Percentiles rank a stretch among this genome's conserved stretches.
Evolutionary conservation across 371 early-diverging fungal species (phyloP).

Genomic region (Mucor saturninus): DNA sequence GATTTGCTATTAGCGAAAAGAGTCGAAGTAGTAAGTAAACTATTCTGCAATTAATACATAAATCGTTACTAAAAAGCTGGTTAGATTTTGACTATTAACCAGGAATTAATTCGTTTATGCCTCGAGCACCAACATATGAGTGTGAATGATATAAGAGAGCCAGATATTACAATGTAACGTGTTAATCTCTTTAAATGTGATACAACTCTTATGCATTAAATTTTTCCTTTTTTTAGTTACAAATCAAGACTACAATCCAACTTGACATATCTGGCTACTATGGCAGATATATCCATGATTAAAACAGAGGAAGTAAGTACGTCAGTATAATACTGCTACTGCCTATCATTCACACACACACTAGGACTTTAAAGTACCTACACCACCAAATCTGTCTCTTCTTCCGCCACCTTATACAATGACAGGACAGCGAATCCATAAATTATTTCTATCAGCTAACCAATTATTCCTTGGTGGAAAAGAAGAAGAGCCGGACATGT

Average conservation of each 20-base stretch:
- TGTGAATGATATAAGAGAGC: constrained; percentile 22
- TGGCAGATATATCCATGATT: constrained; percentile 59
- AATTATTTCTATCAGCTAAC: constrained; percentile 35
- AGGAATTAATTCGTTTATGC: constrained; percentile 57
- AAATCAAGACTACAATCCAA: constrained; percentile 58
- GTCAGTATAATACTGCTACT: neutral
- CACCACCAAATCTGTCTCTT: constrained; percentile 46
- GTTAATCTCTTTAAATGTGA: neutral
- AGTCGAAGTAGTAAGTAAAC: constrained; percentile 13
- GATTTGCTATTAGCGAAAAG: constrained; percentile 5
- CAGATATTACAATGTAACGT: constrained; percentile 45
- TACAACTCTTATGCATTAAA: neutral
- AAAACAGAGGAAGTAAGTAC: constrained; percentile 54
- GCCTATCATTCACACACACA: neutral
- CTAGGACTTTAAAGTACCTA: constrained; percentile 39
- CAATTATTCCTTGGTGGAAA: constrained; percentile 21
- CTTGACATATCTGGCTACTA: constrained; percentile 59
- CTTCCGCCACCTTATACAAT: constrained; percentile 43
- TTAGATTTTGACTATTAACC: constrained; percentile 50
- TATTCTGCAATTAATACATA: neutral
- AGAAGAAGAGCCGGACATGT: constrained; percentile 8
- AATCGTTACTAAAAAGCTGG: neutral
- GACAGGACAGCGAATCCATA: constrained; percentile 39
- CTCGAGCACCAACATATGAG: constrained; percentile 34
- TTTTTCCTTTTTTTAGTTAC: constrained; percentile 34